Base-by-base conservation (phyloP, 176 grass and related monocot species). In the Eremochloa ophiuroides region DNA sequence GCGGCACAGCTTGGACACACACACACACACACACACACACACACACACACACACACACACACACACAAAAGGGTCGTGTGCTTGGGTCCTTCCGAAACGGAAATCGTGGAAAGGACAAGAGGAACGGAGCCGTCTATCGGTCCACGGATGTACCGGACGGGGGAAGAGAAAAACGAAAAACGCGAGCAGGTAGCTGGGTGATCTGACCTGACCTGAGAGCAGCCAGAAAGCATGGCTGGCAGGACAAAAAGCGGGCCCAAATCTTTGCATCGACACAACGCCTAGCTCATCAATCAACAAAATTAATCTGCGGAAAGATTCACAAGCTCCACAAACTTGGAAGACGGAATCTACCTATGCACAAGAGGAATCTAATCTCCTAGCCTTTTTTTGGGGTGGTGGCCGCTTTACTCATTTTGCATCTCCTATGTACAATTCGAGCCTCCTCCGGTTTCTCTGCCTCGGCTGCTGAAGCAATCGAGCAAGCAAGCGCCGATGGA, bases 311-410 rank as follows among this genome's bases (percentile, higher is more conserved):
- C 37, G 43, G 31, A 84, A 89, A 82, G 83, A 82, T 89, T 78
- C 88, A 78, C 83, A 73, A 26, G n/a, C 83, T 86, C 74, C 83
- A 38, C 66, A 55, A 82, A 34, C 47, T 73, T 74, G 74, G 79
- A 86, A 82, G 78, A 44, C 37, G 78, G 83, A 83, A 83, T 86
- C 74, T 78, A 84, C 58, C 78, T 82, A 82, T 82, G 64, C 79
- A 82, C 35, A 67, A 60, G 76, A 62, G 42, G 59, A 77, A 78
- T 82, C 83, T 83, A 90, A 82, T 86, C 78, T 72, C 47, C 66
- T 81, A 58, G 10, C 77, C 28, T 56, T 55, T 85, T 60, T 66
- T 58, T 10, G 5, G 63, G 46, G 41, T 14, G 23, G 60, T 72
- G 47, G 39, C 62, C 79, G 70, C 76, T 81, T 85, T 81, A 81